phyloP scores from a whole-genome alignment of 108 stramenopile species.

The Cyclotella sp. region DNA sequence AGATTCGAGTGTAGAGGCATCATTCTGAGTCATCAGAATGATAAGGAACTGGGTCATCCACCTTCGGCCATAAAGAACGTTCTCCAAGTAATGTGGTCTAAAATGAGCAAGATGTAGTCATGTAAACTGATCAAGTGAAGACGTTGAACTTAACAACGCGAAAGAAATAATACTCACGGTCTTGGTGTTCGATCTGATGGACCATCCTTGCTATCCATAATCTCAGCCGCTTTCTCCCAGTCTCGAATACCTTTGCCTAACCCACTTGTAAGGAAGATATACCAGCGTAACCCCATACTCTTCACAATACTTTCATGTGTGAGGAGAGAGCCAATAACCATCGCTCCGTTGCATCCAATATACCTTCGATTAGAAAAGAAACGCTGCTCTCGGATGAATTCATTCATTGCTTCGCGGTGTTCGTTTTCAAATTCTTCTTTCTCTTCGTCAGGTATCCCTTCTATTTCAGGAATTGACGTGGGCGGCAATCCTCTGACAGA shows the following conservation, averaged over 20 bases:
- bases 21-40: conserved; percentile 49
- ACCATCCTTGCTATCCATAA: conserved; percentile 43
- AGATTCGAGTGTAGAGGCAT: conserved; percentile 42
- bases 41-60: conserved; percentile 78
- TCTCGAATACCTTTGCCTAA: conserved; percentile 74
- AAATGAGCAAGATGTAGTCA: not conserved
- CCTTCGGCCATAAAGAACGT: conserved; percentile 73
- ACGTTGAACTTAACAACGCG: not conserved
- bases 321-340: conserved; percentile 75
- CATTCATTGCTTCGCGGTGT: conserved; percentile 57
- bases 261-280: conserved; percentile 74
- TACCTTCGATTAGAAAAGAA: conserved; percentile 75
- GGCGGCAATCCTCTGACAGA: conserved; percentile 67
- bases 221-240: conserved; percentile 75
- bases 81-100: conserved; percentile 81
- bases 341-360: conserved; percentile 79
- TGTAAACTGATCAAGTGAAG: not conserved
- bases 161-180: conserved; percentile 46
- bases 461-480: conserved; percentile 29
- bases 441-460: conserved; percentile 38
- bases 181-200: conserved; percentile 16
- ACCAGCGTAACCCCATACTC: conserved; percentile 76
- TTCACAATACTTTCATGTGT: conserved; percentile 63
- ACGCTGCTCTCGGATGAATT: conserved; percentile 78
- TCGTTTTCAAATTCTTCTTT: conserved; percentile 50